Conservation (phyloP, 164 flowering plant genomes). For the Taxillus chinensis region DNA sequence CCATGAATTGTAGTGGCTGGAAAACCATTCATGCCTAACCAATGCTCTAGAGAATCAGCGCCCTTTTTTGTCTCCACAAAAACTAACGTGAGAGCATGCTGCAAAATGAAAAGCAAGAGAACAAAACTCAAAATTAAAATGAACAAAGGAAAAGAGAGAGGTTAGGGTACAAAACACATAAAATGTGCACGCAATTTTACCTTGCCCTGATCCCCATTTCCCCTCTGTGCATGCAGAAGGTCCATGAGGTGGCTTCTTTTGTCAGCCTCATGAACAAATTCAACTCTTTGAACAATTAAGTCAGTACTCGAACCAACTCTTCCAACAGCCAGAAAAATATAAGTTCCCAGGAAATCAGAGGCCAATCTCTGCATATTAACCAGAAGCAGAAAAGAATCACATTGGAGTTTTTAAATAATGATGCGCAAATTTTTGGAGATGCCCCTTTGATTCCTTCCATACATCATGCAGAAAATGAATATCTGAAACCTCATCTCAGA, state of each 20-base stretch:
- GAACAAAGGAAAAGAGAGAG: neutral
- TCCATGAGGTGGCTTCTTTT: constrained; percentile 56
- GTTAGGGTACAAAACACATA: neutral
- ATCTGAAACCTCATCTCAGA: too few relatives aligned
- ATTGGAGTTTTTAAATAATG: neutral
- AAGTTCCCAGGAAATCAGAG: constrained; percentile 40
- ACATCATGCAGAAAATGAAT: neutral
- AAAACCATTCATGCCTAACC: constrained; percentile 44
- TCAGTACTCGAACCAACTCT: constrained; percentile 67
- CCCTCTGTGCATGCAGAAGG: constrained; percentile 47
- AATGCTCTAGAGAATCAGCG: constrained; percentile 49
- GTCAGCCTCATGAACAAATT: constrained; percentile 41
- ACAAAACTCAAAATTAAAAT: neutral
- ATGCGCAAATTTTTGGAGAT: neutral
- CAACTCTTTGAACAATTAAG: constrained; percentile 51
- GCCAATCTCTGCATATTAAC: constrained; percentile 43
- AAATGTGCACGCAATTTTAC: constrained; percentile 14
- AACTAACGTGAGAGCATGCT: constrained; percentile 52
- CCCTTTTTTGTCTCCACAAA: constrained; percentile 67
- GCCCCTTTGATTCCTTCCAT: neutral
- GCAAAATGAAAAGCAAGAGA: constrained; percentile 6
- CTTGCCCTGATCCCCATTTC: constrained; percentile 40
- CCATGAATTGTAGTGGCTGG: constrained; percentile 62
- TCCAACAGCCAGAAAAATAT: constrained; percentile 56
- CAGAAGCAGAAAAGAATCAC: neutral